phyloP scores from a whole-genome alignment of 2,329 filamentous ascomycete genomes.

The Apiospora arundinis region DNA sequence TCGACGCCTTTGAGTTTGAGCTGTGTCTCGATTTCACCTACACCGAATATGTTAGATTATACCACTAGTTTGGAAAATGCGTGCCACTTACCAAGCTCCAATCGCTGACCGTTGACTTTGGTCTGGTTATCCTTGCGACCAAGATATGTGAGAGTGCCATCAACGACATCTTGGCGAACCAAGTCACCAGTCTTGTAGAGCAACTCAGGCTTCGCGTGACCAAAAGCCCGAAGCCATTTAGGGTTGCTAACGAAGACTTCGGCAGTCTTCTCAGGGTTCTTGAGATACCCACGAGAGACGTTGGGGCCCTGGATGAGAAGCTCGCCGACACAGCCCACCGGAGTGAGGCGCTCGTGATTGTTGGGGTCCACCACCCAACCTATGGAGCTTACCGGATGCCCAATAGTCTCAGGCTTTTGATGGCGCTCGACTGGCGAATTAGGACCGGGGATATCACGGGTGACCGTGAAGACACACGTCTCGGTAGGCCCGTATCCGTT shows the following conservation, averaged over 20 bases:
- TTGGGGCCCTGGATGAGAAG: slow-evolving; percentile 16
- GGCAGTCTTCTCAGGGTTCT: slow-evolving; percentile 25
- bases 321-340: slow-evolving; percentile 17
- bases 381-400: neutral
- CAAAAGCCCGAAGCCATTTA: slow-evolving; percentile 13
- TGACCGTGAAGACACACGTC: neutral
- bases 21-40: slow-evolving; percentile 14
- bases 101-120: slow-evolving; percentile 55
- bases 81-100: slow-evolving; percentile 46
- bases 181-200: slow-evolving; percentile 45
- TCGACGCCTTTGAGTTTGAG: slow-evolving; percentile 10
- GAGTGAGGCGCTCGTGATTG: slow-evolving; percentile 9
- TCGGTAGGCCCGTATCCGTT: slow-evolving; percentile 20
- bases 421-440: neutral
- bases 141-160: slow-evolving; percentile 39
- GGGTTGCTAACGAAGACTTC: slow-evolving; percentile 26
- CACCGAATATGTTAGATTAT: neutral
- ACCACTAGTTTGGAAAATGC: too few relatives aligned
- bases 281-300: slow-evolving; percentile 24
- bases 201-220: slow-evolving; percentile 19
- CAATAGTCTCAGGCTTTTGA: slow-evolving; percentile 17
- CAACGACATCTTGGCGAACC: slow-evolving; percentile 37
- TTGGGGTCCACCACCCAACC: slow-evolving; percentile 20
- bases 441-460: neutral
- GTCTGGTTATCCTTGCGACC: slow-evolving; percentile 57